These are phyloP conservation scores for Micractinium sp. DNA, from an alignment of 139 green algal species.

Conservation along the genomic window DNA sequence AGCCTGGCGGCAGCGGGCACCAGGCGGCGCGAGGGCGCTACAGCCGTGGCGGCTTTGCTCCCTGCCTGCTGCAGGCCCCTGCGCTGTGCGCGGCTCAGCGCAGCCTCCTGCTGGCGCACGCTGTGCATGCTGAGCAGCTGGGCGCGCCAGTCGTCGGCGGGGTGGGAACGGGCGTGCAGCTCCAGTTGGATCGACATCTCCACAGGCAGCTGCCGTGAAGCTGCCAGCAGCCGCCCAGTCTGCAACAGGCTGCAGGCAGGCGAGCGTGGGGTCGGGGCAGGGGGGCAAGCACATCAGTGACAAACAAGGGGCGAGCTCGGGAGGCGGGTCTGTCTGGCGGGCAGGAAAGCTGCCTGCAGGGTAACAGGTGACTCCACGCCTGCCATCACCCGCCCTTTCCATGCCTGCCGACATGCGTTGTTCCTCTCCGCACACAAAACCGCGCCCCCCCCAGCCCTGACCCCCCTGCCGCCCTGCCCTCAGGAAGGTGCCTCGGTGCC, in stretches of 20 bases:
- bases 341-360: neutral
- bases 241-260: conserved; percentile 12
- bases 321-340: neutral
- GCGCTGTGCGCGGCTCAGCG: neutral
- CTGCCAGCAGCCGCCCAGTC: neutral
- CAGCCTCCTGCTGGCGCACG: neutral
- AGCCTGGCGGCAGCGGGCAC: neutral
- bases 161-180: neutral
- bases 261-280: neutral
- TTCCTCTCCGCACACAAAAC: too few relatives aligned
- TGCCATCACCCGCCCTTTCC: too few relatives aligned
- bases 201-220: neutral
- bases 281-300: neutral
- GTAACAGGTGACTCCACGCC: too few relatives aligned
- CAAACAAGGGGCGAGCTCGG: neutral
- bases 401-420: too few relatives aligned
- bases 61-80: neutral
- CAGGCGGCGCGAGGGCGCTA: neutral
- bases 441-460: too few relatives aligned
- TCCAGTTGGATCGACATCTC: conserved; percentile 14
- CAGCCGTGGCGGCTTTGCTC: neutral
- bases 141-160: neutral
- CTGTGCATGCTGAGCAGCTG: conserved; percentile 10
- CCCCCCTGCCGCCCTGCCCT: too few relatives aligned
- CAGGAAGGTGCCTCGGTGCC: too few relatives aligned